Base-by-base conservation (phyloP, 352 stramenopile species). In the Globisporangium abappressorium region DNA sequence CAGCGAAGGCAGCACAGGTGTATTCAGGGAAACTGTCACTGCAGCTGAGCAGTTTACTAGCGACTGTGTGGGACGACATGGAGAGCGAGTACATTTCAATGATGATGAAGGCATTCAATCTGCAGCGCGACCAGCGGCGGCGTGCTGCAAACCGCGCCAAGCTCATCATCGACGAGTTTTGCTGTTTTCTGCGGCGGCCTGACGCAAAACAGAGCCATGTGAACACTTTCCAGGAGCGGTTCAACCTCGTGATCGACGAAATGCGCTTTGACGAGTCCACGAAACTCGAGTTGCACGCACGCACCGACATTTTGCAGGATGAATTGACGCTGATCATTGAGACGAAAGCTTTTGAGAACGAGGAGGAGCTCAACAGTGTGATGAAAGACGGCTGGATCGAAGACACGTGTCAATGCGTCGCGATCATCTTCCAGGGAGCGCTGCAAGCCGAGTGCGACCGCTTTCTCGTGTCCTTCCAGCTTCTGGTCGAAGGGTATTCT, bases 251-350 rank as follows among this genome's bases (percentile, higher is more conserved):
- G 22, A n/a, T 85, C 1, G 76, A 93, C 15, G 87, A 92, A 28
- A 91, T 97, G 77, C 85, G 91, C 15, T 93, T 93, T 49, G 88
- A 97, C 22, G 80, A 89, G 8, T 49, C 76, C 12, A 93, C 82
- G n/a, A 94, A 95, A 58, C 46, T 80, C 15, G 90, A 97, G 67
- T 69, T 97, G 15, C 82, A 96, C 64, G 78, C 91, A 26, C 76
- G 84, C 18, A 69, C 70, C 3, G 90, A 97, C 59, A 71, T 93
- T 2, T 62, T 96, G 18, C 84, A 91, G 53, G 84, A 94, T 61
- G 80, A 82, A 41, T 55, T 97, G 30, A 69, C 62, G 20, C 15
- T 68, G 54, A 66, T 92, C 15, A 67, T 92, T 7, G 80, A 85
- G 18, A 36, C 66, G 2, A 80, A 87, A 77, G 62, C 53, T 1